Evolutionary conservation across 2,329 filamentous ascomycete species (phyloP), one percentile per base, ranked within the genome.

Genomic region (Apiospora phragmitis): DNA sequence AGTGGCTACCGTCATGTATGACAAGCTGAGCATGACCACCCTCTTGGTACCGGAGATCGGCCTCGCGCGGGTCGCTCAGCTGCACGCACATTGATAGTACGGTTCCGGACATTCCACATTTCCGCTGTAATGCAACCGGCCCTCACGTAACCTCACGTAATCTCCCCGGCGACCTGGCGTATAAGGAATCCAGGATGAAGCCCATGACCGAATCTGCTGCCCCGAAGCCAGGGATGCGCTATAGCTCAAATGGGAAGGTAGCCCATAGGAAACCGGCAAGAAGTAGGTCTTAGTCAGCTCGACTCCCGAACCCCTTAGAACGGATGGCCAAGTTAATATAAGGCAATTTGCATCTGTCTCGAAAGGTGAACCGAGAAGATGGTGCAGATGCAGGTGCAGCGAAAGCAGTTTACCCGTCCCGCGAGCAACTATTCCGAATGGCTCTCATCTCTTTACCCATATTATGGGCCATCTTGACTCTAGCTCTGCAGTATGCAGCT

Each of bases 401-500:
- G 16, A n/a, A 35, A n/a, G 18, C 55, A 62, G 18, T 62, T 62
- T 62, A 62, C 8, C 55, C 55, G 55, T 38, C 55, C 55, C 38
- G 24, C 38, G 55, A 62, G 55, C 55, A 38, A 62, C 55, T 62
- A 32, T 38, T 62, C 55, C 55, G 55, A 38, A 62, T 62, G 55
- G 55, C 55, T 35, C 32, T 62, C 32, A 38, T 62, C 55, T 62
- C 55, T 38, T 62, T 62, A 62, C 32, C 55, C 55, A 38, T 62
- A 62, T n/a, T 62, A 35, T 62, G 55, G 32, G 32, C 32, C 55
- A 11, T 38, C 32, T 62, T 21, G 18, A 38, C 21, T n/a, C 32
- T 62, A 5, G 32, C 32, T 62, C 32, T 62, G 55, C 55, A 38
- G 29, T 38, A 62, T 38, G 55, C 55, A n/a, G 18, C 32, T 38